Evolutionary conservation across 2,329 filamentous ascomycete genomes (phyloP).

Genomic region (Boeremia lycopersici): DNA sequence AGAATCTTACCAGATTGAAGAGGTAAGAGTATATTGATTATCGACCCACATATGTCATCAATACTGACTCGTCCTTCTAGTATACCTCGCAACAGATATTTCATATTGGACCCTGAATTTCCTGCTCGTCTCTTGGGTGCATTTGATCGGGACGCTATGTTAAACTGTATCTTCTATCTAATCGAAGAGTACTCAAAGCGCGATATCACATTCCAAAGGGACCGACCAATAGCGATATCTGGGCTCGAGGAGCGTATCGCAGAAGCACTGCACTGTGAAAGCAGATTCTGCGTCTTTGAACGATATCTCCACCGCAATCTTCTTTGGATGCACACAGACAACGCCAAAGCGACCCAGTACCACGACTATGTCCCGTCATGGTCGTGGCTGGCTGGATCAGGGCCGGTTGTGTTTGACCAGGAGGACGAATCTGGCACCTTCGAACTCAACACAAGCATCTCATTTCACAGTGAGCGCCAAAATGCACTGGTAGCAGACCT

Average conservation of each 20-base stretch:
- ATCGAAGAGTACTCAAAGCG: slow-evolving; percentile 22
- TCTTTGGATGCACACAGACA: slow-evolving; percentile 19
- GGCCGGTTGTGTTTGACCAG: not conserved
- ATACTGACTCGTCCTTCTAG: slow-evolving; percentile 3
- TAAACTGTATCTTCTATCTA: slow-evolving; percentile 18
- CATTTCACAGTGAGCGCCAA: not conserved
- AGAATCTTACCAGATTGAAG: slow-evolving; percentile 21
- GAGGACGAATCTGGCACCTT: not conserved
- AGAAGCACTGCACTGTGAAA: slow-evolving; percentile 5
- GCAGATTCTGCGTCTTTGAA: slow-evolving; percentile 23
- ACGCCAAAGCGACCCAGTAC: slow-evolving; percentile 3
- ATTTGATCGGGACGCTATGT: slow-evolving; percentile 1
- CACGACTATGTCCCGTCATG: slow-evolving; percentile 26
- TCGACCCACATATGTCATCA: not conserved
- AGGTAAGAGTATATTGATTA: slow-evolving; percentile 18
- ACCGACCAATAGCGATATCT: slow-evolving; percentile 23
- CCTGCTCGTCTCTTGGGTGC: slow-evolving; percentile 16
- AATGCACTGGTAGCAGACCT: not conserved
- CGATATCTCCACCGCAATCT: slow-evolving; percentile 22
- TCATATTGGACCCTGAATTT: slow-evolving; percentile 22
- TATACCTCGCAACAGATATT: slow-evolving; percentile 12
- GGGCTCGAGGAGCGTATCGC: slow-evolving; percentile 23
- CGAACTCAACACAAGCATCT: not conserved
- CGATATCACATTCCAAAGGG: slow-evolving; percentile 11
- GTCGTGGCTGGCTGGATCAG: slow-evolving; percentile 20